Conservation (phyloP, 1,139 yeast species). For the Yamadazyma blattariae region DNA sequence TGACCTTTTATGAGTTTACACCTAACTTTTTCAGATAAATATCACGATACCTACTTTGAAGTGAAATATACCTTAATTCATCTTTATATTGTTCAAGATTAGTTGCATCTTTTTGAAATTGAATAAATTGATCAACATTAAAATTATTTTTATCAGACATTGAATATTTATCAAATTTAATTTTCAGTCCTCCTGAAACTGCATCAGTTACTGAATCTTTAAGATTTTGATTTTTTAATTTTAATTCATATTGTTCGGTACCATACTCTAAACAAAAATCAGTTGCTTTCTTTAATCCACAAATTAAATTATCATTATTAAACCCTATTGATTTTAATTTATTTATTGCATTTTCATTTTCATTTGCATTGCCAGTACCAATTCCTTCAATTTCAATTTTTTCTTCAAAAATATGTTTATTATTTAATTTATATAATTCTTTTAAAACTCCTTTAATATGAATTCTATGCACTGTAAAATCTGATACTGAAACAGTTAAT, state of each 20-base stretch:
- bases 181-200: too few species aligned
- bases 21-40: neutral
- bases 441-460: constrained; percentile 31
- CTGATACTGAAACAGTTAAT: constrained; percentile 30
- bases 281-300: constrained; percentile 29
- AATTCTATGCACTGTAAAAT: constrained; percentile 30
- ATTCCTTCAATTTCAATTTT: too few species aligned
- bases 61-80: constrained; percentile 5
- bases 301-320: constrained; percentile 29
- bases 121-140: constrained; percentile 11
- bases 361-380: neutral
- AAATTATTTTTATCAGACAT: constrained; percentile 8
- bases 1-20: too few species aligned
- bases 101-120: constrained; percentile 10
- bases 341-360: neutral
- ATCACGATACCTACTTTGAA: neutral
- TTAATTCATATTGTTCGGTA: neutral
- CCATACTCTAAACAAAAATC: constrained; percentile 30
- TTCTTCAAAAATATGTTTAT: constrained; percentile 15
- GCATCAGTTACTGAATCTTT: too few species aligned
- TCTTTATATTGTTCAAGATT: constrained; percentile 11
- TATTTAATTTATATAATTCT: constrained; percentile 18
- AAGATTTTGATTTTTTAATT: too few species aligned
- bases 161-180: too few species aligned
- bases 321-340: constrained; percentile 12